These are phyloP conservation scores for Cymbopogon citratus DNA, from an alignment of 176 grass and related monocot genomes.

Conservation along the genomic window DNA sequence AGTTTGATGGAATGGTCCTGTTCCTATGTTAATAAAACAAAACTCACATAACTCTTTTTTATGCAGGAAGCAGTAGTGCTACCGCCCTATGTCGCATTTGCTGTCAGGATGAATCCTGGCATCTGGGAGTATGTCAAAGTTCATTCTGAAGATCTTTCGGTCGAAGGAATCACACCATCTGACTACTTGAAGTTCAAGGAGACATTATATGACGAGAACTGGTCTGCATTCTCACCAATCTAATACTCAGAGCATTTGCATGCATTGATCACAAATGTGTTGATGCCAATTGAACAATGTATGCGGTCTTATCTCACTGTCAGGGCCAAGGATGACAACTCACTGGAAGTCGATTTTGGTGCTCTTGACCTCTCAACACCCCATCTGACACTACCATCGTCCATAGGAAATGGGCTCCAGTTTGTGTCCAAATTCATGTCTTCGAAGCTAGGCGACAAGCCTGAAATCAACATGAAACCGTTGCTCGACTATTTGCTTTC, in stretches of 20 bases:
- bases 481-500: slow-evolving; percentile 78
- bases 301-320: slow-evolving; percentile 16
- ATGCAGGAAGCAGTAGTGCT: slow-evolving; percentile 85
- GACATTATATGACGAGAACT: slow-evolving; percentile 75
- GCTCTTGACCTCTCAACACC: slow-evolving; percentile 72
- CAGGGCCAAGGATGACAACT: slow-evolving; percentile 84
- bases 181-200: slow-evolving; percentile 95
- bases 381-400: slow-evolving; percentile 69
- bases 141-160: slow-evolving; percentile 64
- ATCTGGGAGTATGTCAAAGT: slow-evolving; percentile 93
- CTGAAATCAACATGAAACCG: slow-evolving; percentile 63
- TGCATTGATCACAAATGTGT: background rate
- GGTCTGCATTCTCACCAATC: slow-evolving; percentile 36
- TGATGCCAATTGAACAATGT: background rate
- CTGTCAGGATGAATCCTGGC: slow-evolving; percentile 79
- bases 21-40: background rate
- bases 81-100: slow-evolving; percentile 71
- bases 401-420: slow-evolving; percentile 80
- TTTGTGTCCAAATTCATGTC: slow-evolving; percentile 77
- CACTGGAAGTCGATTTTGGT: slow-evolving; percentile 88
- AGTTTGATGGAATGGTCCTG: too few species aligned
- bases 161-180: slow-evolving; percentile 65
- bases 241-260: background rate
- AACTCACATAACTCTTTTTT: background rate
- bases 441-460: slow-evolving; percentile 46